These are phyloP conservation scores for Hanseniaspora thailandica DNA, from an alignment of 805 yeast genomes.

Conservation along the genomic window DNA sequence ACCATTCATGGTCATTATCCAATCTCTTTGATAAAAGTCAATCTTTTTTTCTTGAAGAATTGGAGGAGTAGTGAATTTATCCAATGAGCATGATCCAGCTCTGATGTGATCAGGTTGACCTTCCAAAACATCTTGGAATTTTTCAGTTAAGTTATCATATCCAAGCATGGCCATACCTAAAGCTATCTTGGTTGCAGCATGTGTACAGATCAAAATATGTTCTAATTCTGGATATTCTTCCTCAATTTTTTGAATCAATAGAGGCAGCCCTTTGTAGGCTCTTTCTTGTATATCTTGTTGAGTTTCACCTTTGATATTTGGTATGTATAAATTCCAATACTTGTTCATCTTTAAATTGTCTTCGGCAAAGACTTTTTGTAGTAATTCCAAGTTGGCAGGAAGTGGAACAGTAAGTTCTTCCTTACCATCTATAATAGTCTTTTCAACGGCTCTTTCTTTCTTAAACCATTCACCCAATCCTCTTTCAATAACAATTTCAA, in stretches of 20 bases:
- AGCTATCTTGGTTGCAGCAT: constrained; percentile 88
- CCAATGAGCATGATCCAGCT: constrained; percentile 80
- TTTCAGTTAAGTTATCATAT: constrained; percentile 26
- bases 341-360: constrained; percentile 29
- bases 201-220: constrained; percentile 64
- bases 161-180: constrained; percentile 66
- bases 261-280: constrained; percentile 41
- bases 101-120: constrained; percentile 29
- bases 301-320: constrained; percentile 61
- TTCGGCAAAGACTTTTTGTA: constrained; percentile 43
- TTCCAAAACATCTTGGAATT: not conserved
- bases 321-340: constrained; percentile 48
- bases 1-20: constrained; percentile 64
- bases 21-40: constrained; percentile 24
- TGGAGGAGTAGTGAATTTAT: constrained; percentile 38
- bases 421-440: constrained; percentile 3
- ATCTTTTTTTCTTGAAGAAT: constrained; percentile 5
- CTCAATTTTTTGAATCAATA: constrained; percentile 49
- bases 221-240: constrained; percentile 46
- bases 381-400: constrained; percentile 44
- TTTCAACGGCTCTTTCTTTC: constrained; percentile 42
- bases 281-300: constrained; percentile 58
- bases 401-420: constrained; percentile 39
- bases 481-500: constrained; percentile 56
- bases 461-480: constrained; percentile 92